Evolutionary conservation across 768 basidiomycete species (phyloP), one percentile per base, ranked within the genome.

Genomic region (Trametes villosa): DNA sequence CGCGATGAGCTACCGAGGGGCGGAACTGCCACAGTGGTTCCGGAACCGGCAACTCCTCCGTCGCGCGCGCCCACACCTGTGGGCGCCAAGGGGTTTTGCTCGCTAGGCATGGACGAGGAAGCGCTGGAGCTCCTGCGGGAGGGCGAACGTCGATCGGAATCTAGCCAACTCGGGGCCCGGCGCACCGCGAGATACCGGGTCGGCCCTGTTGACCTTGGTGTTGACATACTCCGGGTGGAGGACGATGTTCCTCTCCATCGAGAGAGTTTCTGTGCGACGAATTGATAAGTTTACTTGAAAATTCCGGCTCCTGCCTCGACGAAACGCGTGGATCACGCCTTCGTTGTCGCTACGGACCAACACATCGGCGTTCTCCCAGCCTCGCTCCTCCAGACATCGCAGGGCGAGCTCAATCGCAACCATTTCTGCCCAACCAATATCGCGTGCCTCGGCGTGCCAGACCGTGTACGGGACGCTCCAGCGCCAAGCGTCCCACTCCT

Each of bases 371-470:
- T 34, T 24, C 45, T 6, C 22, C 3, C 22, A 1, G 22, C 38
- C 36, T 0, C 13, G 17, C 15, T 50, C 30, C 2, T 50, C 48
- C 0, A 50, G 31, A 2, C 31, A 7, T 15, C 41, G 20, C 1
- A 22, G 18, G 27, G 38, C 42, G 15, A 55, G 31, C 53, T 55
- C 41, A 4, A 44, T 20, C 9, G 56, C 56, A 5, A 57, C 29
- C 56, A 57, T 57, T 30, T 57, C 45, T 4, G 56, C 57, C 57
- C 57, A 58, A 7, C 48, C 48, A 27, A 58, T 55, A n/a, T 55
- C 31, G 9, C 52, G 4, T 4, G 38, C 40, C 17, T 53, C 11
- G 0, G 33, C 18, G 7, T 40, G 30, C 56, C 46, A 47, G 3
- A 15, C 22, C 1, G 4, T 33, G 12, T 27, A 26, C 9, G 33